Base-by-base conservation (phyloP, 305 asterid genomes). In the Fraxinus dipetala region DNA sequence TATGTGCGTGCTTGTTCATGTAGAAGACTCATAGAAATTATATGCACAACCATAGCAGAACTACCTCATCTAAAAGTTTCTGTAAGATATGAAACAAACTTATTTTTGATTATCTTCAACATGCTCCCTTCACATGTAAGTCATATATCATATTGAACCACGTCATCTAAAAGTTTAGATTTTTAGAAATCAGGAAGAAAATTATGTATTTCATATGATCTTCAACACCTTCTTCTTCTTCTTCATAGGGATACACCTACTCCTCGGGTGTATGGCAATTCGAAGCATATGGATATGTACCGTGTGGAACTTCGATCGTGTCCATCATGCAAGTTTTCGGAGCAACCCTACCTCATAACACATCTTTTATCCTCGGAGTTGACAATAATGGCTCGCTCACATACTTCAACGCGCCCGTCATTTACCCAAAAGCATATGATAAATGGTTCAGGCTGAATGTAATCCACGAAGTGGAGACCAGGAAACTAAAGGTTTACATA, bases 261-360 rank as follows among this genome's bases (percentile, higher is more conserved):
- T 83, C 86, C n/a, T 82, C 86, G 0, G 86, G 85, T 1, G 85
- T 87, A 5, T 83, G 88, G 88, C 87, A 83, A 81, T 87, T 87
- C 34, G 90, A 85, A 59, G 88, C 77, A 26, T 72, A 81, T 28
- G 59, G 76, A 5, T 85, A 84, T 34, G 78, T 87, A 7, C 87
- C 86, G 1, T n/a, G 79, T 26, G 86, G 82, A 9, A 80, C 87
- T 1, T 79, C 86, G 0, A 87, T 86, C 1, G 89, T 80, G 32
- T 77, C 79, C 11, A 56, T 85, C 30, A 87, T 87, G 89, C 90
- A 87, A 83, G 78, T 87, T 1, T 83, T 87, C 16, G 87, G 87
- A 67, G 88, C 86, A 38, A 34, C 34, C 1, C 0, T 38, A 7
- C 72, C 70, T n/a, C 59, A 77, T 81, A 76, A 87, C n/a, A 83